Conservation (phyloP, 2,329 filamentous ascomycete species). For the Tolypocladium tundrense region DNA sequence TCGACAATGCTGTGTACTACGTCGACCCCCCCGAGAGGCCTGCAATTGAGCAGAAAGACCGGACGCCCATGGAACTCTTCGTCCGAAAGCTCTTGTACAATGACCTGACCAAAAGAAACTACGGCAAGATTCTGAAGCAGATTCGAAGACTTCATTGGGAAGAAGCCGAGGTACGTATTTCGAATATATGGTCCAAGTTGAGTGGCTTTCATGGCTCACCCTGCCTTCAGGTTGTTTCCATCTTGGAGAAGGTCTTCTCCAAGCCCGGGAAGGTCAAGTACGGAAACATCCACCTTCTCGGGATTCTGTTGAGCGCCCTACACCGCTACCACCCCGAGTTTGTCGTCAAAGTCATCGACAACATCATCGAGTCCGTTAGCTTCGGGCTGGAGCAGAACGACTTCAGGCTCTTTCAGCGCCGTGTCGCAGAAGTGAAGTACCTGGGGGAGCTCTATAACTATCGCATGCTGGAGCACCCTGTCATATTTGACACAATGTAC, state of each 20-base stretch:
- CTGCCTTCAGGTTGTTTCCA: constrained; percentile 49
- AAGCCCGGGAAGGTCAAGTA: constrained; percentile 97
- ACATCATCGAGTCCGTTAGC: constrained; percentile 76
- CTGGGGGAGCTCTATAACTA: constrained; percentile 96
- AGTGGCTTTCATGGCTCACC: not conserved
- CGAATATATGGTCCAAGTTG: not conserved
- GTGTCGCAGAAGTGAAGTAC: constrained; percentile 93
- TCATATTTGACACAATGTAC: constrained; percentile 93
- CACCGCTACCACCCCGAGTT: constrained; percentile 90
- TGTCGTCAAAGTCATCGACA: constrained; percentile 83
- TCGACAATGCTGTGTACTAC: constrained; percentile 97
- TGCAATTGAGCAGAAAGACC: constrained; percentile 92
- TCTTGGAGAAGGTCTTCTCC: constrained; percentile 84
- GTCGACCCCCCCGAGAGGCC: constrained; percentile 90
- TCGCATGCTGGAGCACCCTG: constrained; percentile 86
- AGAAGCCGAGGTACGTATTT: constrained; percentile 59
- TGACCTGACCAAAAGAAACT: constrained; percentile 88
- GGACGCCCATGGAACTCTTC: constrained; percentile 86
- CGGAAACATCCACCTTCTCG: constrained; percentile 88
- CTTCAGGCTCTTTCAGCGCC: constrained; percentile 92
- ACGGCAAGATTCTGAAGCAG: constrained; percentile 88
- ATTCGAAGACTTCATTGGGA: constrained; percentile 97
- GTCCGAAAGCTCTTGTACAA: constrained; percentile 87
- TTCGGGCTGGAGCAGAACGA: constrained; percentile 91
- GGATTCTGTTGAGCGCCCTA: constrained; percentile 77